Conservation (phyloP, 2,329 filamentous ascomycete species). For the Orbilia brochopaga region DNA sequence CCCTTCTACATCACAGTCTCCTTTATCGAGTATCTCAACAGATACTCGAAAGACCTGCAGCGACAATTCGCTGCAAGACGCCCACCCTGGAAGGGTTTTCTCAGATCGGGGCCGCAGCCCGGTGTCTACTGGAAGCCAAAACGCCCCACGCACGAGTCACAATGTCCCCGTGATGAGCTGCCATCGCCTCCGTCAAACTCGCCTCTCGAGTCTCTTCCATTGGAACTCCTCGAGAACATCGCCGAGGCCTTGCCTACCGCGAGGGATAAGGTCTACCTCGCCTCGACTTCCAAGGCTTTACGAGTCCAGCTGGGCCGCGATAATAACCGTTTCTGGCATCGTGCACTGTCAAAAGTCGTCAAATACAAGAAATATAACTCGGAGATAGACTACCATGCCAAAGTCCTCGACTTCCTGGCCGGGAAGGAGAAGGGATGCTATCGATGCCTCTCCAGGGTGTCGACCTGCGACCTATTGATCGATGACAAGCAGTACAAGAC, state of each 20-base stretch:
- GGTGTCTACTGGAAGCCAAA: too few species aligned
- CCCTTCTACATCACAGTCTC: too few species aligned
- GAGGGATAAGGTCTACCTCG: slow-evolving; percentile 7
- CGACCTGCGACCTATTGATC: too few species aligned
- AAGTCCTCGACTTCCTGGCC: background rate
- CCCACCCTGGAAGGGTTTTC: too few species aligned
- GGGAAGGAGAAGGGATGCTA: too few species aligned
- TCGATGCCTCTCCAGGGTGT: too few species aligned
- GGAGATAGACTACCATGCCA: slow-evolving; percentile 6
- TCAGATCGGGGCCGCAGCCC: too few species aligned
- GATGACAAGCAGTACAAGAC: slow-evolving; percentile 7
- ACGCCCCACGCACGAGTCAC: too few species aligned
- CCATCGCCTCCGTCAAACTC: background rate
- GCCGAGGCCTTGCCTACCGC: background rate
- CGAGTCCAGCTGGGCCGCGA: slow-evolving; percentile 4
- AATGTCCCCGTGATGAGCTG: background rate
- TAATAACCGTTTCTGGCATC: slow-evolving; percentile 26
- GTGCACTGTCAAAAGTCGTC: background rate
- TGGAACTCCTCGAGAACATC: slow-evolving; percentile 23
- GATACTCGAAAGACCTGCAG: too few species aligned
- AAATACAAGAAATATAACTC: slow-evolving; percentile 13
- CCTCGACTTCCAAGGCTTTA: slow-evolving; percentile 2
- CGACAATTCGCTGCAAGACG: too few species aligned
- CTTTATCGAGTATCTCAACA: too few species aligned
- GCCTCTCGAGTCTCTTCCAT: slow-evolving; percentile 7